Evolutionary conservation across 805 yeast genomes (phyloP).

Genomic region (Wickerhamomyces ciferrii): DNA sequence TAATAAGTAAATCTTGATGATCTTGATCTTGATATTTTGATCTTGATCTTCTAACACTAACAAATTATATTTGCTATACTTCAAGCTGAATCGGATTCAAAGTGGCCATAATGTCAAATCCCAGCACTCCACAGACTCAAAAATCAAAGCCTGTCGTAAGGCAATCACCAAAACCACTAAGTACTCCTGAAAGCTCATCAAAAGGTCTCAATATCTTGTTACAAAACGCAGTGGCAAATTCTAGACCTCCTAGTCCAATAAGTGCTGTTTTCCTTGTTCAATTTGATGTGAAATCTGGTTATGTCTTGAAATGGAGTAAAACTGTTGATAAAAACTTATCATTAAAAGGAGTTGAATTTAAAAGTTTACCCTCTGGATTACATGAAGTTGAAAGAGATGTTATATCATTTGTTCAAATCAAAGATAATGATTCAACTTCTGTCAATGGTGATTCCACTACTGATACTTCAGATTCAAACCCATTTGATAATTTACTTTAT

Average conservation of each 20-base stretch:
- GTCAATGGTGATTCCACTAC: not conserved
- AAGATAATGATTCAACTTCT: slow-evolving; percentile 11
- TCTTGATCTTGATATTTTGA: too few relatives aligned
- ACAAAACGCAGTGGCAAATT: slow-evolving; percentile 3
- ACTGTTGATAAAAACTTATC: slow-evolving; percentile 21
- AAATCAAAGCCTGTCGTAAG: not conserved
- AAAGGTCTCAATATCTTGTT: slow-evolving; percentile 3
- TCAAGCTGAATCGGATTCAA: too few relatives aligned
- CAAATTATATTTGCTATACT: too few relatives aligned
- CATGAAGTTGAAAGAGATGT: slow-evolving; percentile 49
- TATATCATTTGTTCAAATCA: slow-evolving; percentile 42
- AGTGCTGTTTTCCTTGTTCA: slow-evolving; percentile 42
- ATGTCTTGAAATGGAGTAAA: slow-evolving; percentile 40
- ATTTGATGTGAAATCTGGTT: slow-evolving; percentile 48
- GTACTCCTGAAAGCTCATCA: not conserved
- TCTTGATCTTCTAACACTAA: too few relatives aligned
- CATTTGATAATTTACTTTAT: slow-evolving; percentile 23
- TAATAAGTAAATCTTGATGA: too few relatives aligned
- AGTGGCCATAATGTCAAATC: not conserved
- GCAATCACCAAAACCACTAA: not conserved
- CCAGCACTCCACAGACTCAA: not conserved
- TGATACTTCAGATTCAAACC: slow-evolving; percentile 9
- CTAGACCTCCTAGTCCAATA: slow-evolving; percentile 21
- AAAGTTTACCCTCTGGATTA: slow-evolving; percentile 65
- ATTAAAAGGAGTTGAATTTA: slow-evolving; percentile 49